A percentile compares a stretch with the other conserved stretches of the same genome.
Conservation (phyloP, 116 monocot genomes). For the Zostera marina region DNA sequence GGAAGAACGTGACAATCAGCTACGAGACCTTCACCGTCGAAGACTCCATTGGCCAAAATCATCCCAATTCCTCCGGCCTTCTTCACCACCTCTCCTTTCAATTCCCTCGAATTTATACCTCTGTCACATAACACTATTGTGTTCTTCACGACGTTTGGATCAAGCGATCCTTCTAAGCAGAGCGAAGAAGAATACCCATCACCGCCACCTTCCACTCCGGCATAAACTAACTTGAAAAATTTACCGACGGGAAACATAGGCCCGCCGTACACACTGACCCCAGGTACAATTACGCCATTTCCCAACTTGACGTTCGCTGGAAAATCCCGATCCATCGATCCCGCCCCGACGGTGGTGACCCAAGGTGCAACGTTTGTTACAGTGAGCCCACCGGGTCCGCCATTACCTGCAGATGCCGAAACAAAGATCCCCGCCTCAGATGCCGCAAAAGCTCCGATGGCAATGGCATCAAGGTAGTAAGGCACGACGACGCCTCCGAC, state of each 20-base stretch:
- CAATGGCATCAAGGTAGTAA: conserved; percentile 67
- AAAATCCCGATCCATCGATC: conserved; percentile 74
- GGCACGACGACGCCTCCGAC: conserved; percentile 67
- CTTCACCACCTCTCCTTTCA: conserved; percentile 67
- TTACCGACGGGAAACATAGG: conserved; percentile 19
- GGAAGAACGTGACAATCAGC: conserved; percentile 88
- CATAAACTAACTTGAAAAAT: conserved; percentile 47
- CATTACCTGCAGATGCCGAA: conserved; percentile 66
- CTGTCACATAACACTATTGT: conserved; percentile 76
- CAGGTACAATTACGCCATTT: conserved; percentile 32
- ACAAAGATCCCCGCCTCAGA: conserved; percentile 50
- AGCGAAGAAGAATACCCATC: conserved; percentile 76
- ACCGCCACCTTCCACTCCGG: conserved; percentile 37
- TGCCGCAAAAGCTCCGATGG: conserved; percentile 47
- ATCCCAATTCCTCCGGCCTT: conserved; percentile 69
- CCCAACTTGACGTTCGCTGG: conserved; percentile 64
- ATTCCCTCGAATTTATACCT: conserved; percentile 66
- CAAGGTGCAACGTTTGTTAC: conserved; percentile 80
- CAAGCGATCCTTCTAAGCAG: conserved; percentile 74
- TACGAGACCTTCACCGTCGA: conserved; percentile 88
- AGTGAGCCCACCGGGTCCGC: conserved; percentile 46
- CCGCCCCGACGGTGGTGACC: conserved; percentile 83
- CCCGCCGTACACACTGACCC: conserved; percentile 62
- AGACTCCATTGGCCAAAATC: conserved; percentile 81
- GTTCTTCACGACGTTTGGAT: conserved; percentile 22